Evolutionary conservation across 2,329 filamentous ascomycete genomes (phyloP).

Genomic region (Septoria linicola): DNA sequence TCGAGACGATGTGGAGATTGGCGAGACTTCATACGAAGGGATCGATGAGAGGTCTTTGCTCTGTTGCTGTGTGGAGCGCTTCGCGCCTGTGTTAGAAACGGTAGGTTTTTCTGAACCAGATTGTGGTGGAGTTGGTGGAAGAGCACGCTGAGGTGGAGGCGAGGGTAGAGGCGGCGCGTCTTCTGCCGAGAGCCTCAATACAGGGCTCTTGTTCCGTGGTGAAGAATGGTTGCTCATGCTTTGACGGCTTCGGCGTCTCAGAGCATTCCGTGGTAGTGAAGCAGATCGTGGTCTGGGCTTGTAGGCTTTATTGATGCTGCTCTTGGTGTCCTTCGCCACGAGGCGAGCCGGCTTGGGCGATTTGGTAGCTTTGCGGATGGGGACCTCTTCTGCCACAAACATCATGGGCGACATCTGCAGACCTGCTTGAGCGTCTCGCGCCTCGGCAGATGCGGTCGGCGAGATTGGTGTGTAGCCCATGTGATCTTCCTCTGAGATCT

Average conservation of each 20-base stretch:
- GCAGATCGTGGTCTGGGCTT: conserved; percentile 36
- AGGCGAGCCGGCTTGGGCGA: conserved; percentile 33
- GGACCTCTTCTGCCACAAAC: conserved; percentile 39
- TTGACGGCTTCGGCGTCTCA: conserved; percentile 26
- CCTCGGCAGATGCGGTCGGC: conserved; percentile 26
- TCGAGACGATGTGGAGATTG: conserved; percentile 22
- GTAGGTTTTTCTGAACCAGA: conserved; percentile 32
- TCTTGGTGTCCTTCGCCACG: conserved; percentile 31
- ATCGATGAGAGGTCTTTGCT: conserved; percentile 29
- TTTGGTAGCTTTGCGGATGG: conserved; percentile 30
- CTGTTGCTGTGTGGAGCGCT: conserved; percentile 20
- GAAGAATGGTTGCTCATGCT: conserved; percentile 22
- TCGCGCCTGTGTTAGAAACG: conserved; percentile 12
- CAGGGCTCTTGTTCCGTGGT: conserved; percentile 19
- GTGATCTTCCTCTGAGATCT: conserved; percentile 24
- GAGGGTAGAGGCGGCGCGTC: conserved; percentile 34
- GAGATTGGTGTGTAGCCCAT: conserved; percentile 32
- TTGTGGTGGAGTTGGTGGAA: conserved; percentile 38
- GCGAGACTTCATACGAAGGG: conserved; percentile 28
- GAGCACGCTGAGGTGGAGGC: conserved; percentile 35
- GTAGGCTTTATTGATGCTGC: conserved; percentile 26
- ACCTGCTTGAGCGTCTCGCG: conserved; percentile 11
- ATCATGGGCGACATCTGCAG: conserved; percentile 36
- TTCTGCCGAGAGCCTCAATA: conserved; percentile 19
- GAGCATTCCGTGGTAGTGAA: conserved; percentile 29